phyloP scores from a whole-genome alignment of 1,284 basidiomycete species.

The Erythrobasidium hasegawianum region DNA sequence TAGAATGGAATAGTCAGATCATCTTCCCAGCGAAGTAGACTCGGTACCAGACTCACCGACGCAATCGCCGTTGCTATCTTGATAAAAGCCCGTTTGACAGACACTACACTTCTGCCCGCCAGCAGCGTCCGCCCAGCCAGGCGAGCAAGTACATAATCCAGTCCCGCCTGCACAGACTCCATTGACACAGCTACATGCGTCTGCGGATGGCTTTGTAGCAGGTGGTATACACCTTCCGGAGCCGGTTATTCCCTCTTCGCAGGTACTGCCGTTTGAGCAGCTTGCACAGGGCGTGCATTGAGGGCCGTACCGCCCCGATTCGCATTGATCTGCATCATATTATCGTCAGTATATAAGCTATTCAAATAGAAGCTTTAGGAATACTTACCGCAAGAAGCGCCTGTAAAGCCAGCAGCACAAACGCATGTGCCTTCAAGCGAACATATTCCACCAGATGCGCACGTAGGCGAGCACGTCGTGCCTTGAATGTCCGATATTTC shows the following conservation, averaged over 20 bases:
- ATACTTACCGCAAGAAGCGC: slow-evolving; percentile 58
- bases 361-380: not conserved
- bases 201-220: slow-evolving; percentile 4
- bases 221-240: slow-evolving; percentile 63
- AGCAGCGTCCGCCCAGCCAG: slow-evolving; percentile 66
- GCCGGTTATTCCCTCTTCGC: slow-evolving; percentile 71
- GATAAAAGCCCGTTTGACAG: slow-evolving; percentile 69
- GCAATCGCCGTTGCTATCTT: slow-evolving; percentile 64
- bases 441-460: slow-evolving; percentile 66
- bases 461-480: slow-evolving; percentile 51
- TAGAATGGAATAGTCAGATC: not conserved
- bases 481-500: slow-evolving; percentile 33
- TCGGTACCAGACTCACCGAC: slow-evolving; percentile 56
- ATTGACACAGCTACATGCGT: slow-evolving; percentile 69
- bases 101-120: slow-evolving; percentile 58
- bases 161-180: slow-evolving; percentile 59
- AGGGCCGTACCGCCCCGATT: slow-evolving; percentile 66
- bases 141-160: slow-evolving; percentile 63
- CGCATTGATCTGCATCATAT: slow-evolving; percentile 58
- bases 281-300: slow-evolving; percentile 63
- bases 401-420: slow-evolving; percentile 68
- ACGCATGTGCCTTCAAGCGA: slow-evolving; percentile 63
- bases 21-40: no score
- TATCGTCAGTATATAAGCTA: no score
- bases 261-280: slow-evolving; percentile 55